phyloP scores from a whole-genome alignment of 805 yeast species.

The Yarrowia sp. region DNA sequence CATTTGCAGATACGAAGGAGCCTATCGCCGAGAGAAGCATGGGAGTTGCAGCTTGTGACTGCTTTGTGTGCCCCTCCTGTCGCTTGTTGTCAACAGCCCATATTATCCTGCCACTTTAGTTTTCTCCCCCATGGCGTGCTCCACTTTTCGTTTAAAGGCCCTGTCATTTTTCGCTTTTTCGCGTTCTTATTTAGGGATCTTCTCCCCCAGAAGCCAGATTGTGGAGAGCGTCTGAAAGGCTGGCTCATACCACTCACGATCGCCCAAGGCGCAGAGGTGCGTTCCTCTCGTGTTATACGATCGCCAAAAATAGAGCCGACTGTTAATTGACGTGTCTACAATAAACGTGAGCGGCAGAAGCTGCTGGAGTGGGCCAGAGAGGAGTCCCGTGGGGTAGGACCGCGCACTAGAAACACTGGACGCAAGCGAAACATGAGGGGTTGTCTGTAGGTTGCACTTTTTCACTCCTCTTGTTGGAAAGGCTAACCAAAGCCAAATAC shows the following conservation, averaged over 20 bases:
- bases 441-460: neutral
- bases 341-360: neutral
- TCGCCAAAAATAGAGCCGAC: neutral
- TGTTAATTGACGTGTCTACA: neutral
- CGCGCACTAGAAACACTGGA: neutral
- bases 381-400: neutral
- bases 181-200: neutral
- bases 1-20: constrained; percentile 11
- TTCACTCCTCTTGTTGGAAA: neutral
- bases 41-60: neutral
- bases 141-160: neutral
- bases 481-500: constrained; percentile 4
- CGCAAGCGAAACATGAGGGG: neutral
- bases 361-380: neutral
- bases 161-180: neutral
- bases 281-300: too few relatives aligned
- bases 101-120: neutral
- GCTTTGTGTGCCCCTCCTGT: neutral
- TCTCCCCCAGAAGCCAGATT: neutral
- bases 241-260: constrained; percentile 5
- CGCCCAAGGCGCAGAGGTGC: neutral
- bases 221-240: neutral
- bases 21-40: constrained; percentile 5
- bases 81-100: constrained; percentile 16
- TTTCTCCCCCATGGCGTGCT: neutral